Evolutionary conservation across 164 flowering plant genomes (phyloP).

Genomic region (Warburgia ugandensis): DNA sequence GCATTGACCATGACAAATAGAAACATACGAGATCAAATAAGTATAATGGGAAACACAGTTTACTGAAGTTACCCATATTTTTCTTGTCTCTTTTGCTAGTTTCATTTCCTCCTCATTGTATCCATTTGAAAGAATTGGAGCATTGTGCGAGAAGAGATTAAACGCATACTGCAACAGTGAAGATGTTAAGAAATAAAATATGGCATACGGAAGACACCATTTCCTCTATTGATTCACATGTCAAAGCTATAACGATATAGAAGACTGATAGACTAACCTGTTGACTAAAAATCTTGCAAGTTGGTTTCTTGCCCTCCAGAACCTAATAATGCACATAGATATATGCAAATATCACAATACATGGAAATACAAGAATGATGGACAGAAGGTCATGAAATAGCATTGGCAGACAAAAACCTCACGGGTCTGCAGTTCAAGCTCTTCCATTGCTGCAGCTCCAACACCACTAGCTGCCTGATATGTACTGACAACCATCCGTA

Average conservation of each 20-base stretch:
- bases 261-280: constrained; percentile 44
- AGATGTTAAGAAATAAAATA: neutral
- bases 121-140: constrained; percentile 79
- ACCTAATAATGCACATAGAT: no score
- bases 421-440: constrained; percentile 89
- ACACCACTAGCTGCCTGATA: constrained; percentile 99
- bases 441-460: constrained; percentile 99
- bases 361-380: no score
- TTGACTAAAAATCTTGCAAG: constrained; percentile 80
- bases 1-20: constrained; percentile 1
- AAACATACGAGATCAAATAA: no score
- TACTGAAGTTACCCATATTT: constrained; percentile 73
- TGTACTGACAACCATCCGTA: constrained; percentile 97
- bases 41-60: no score
- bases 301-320: constrained; percentile 80
- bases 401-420: constrained; percentile 47
- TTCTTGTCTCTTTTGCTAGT: constrained; percentile 89
- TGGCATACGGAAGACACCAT: neutral
- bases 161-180: constrained; percentile 81
- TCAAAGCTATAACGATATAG: neutral
- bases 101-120: constrained; percentile 99
- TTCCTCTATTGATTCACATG: neutral
- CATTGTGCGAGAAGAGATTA: constrained; percentile 93
- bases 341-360: no score
- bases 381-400: constrained; percentile 1